phyloP scores from a whole-genome alignment of 192 early-diverging fungal species.

The Backusella circina region DNA sequence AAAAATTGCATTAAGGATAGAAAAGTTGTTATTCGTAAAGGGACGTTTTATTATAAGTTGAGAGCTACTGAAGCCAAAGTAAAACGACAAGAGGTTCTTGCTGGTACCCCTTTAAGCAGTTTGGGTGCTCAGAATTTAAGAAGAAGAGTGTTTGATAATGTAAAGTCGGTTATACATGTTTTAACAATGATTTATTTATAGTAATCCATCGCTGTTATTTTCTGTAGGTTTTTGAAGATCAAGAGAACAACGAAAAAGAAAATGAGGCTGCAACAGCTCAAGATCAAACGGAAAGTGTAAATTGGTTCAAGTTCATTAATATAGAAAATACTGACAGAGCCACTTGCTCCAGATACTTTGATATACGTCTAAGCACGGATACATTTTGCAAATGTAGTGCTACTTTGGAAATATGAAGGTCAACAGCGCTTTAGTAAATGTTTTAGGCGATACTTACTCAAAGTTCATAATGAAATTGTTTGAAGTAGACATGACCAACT shows the following conservation, averaged over 20 bases:
- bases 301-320: no score
- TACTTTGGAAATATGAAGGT: neutral
- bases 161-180: neutral
- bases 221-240: neutral
- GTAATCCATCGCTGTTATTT: neutral
- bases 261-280: neutral
- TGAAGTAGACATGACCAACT: neutral
- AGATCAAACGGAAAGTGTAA: no score
- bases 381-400: neutral
- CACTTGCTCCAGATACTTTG: neutral
- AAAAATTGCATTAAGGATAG: no score
- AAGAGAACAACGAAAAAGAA: neutral
- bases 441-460: neutral
- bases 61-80: neutral
- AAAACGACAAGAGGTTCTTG: neutral
- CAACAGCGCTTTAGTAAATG: neutral
- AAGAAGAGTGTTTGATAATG: neutral
- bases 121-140: neutral
- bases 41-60: neutral
- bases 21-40: neutral
- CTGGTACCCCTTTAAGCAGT: neutral
- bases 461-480: neutral
- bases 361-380: neutral
- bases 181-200: neutral
- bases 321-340: neutral